phyloP scores from a whole-genome alignment of 768 basidiomycete species.

The Phaeotremella fagi region DNA sequence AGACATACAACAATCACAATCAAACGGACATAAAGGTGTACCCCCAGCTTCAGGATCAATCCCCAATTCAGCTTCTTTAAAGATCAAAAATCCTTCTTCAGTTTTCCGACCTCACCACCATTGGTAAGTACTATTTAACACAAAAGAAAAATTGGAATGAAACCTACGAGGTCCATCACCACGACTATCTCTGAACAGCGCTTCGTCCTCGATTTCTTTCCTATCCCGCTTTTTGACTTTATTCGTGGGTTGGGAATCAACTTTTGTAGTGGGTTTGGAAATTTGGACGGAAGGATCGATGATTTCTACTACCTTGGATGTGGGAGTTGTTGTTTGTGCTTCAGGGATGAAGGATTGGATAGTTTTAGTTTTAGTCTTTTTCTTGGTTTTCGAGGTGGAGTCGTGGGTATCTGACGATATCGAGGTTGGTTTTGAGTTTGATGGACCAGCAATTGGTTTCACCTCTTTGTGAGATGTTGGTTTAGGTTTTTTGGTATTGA shows the following conservation, averaged over 20 bases:
- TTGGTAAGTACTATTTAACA: neutral
- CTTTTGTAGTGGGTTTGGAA: too few relatives aligned
- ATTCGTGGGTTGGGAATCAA: too few relatives aligned
- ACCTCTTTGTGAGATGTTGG: too few relatives aligned
- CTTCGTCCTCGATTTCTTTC: conserved; percentile 38
- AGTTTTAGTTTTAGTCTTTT: conserved; percentile 35
- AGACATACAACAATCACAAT: conserved; percentile 48
- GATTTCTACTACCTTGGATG: neutral
- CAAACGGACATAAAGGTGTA: conserved; percentile 49
- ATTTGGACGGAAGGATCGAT: neutral
- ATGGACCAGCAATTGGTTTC: too few relatives aligned
- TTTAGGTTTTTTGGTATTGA: too few relatives aligned
- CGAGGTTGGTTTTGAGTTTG: conserved; percentile 1
- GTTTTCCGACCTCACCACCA: conserved; percentile 41
- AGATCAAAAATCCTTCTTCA: conserved; percentile 49
- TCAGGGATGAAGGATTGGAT: neutral
- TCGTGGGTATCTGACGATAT: too few relatives aligned
- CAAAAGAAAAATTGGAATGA: neutral
- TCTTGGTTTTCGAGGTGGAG: conserved; percentile 38
- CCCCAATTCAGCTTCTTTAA: conserved; percentile 47
- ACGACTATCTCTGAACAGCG: conserved; percentile 44
- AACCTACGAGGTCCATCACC: conserved; percentile 40
- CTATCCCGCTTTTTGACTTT: conserved; percentile 14
- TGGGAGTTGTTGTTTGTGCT: neutral
- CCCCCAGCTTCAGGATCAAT: conserved; percentile 48